phyloP scores from a whole-genome alignment of 1,284 basidiomycete genomes.

The Pseudozyma sp. region DNA sequence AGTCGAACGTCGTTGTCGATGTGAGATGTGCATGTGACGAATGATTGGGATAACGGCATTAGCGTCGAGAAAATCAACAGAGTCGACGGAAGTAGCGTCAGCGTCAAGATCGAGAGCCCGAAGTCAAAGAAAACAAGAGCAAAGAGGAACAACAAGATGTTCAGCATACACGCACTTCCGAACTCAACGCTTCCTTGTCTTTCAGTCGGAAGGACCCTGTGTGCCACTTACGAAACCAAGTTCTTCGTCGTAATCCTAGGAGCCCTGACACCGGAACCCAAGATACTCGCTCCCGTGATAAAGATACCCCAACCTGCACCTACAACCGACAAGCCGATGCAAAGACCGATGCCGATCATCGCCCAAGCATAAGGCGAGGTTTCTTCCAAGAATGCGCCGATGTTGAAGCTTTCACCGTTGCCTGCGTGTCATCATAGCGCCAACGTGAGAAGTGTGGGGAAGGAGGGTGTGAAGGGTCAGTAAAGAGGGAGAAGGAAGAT shows the following conservation, averaged over 20 bases:
- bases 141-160: too few relatives aligned
- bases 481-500: background rate
- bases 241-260: constrained; percentile 98
- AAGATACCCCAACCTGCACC: constrained; percentile 99
- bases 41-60: too few relatives aligned
- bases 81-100: too few relatives aligned
- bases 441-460: background rate
- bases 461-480: background rate
- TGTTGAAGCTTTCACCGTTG: constrained; percentile 54
- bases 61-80: too few relatives aligned
- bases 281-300: constrained; percentile 91
- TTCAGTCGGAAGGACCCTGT: too few relatives aligned
- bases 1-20: too few relatives aligned
- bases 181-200: too few relatives aligned
- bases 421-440: constrained; percentile 11
- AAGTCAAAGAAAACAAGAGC: too few relatives aligned
- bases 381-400: constrained; percentile 82
- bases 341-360: constrained; percentile 87
- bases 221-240: constrained; percentile 81
- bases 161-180: too few relatives aligned
- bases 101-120: too few relatives aligned
- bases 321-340: constrained; percentile 90
- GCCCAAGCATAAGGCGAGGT: constrained; percentile 94
- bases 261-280: constrained; percentile 93
- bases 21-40: too few relatives aligned